These are phyloP conservation scores for Mastigamoeba balamuthi DNA, from an alignment of 78 protist genomes.

Conservation along the genomic window DNA sequence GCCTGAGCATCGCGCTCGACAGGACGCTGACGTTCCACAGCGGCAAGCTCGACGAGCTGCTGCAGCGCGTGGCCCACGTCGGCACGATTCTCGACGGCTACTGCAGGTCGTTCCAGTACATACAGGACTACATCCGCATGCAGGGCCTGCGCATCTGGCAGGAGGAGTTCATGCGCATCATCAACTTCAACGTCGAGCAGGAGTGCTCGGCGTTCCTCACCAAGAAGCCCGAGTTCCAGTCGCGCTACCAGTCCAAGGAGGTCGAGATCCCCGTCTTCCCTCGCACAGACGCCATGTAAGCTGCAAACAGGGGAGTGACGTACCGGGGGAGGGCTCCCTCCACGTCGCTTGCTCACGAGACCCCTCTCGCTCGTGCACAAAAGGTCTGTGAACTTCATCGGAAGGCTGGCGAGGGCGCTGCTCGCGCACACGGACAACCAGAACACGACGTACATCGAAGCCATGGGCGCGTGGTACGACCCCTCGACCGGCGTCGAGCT, in stretches of 20 bases:
- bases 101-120: conserved; percentile 63
- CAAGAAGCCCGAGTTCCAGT: conserved; percentile 65
- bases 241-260: conserved; percentile 67
- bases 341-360: neutral
- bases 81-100: conserved; percentile 62
- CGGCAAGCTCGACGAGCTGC: conserved; percentile 24
- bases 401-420: conserved; percentile 75
- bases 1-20: conserved; percentile 59
- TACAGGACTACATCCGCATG: conserved; percentile 83
- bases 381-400: conserved; percentile 69
- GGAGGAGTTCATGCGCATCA: conserved; percentile 84
- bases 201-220: conserved; percentile 79
- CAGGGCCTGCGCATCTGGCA: conserved; percentile 87
- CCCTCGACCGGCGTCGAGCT: conserved; percentile 42
- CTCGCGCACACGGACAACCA: conserved; percentile 54
- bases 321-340: too few relatives aligned
- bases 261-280: conserved; percentile 78
- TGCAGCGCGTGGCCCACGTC: conserved; percentile 15
- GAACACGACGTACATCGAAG: conserved; percentile 44
- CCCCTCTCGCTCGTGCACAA: neutral
- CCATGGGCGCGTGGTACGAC: conserved; percentile 59
- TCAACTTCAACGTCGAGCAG: conserved; percentile 87
- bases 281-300: neutral
- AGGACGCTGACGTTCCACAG: conserved; percentile 23
- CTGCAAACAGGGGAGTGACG: too few relatives aligned